Percentiles rank a stretch among this genome's conserved stretches.
phyloP scores from a whole-genome alignment of 257 asterid species.

The Solanum chiquidenum region DNA sequence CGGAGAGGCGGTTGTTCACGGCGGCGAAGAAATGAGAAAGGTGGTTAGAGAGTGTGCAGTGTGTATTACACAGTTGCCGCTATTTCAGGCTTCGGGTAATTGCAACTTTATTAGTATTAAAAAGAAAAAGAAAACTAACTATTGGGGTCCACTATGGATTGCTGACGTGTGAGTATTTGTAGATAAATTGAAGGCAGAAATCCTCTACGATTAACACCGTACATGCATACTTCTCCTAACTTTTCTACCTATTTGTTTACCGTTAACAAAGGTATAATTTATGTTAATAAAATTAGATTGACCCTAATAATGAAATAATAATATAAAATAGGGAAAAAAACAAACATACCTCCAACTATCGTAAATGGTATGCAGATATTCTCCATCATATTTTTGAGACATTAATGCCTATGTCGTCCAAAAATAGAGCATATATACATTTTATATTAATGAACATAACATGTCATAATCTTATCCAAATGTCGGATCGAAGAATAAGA shows the following conservation, averaged over 20 bases:
- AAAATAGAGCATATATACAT: no score
- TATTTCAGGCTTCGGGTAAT: constrained; percentile 28
- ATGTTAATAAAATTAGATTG: not conserved
- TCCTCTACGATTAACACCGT: not conserved
- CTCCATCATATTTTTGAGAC: no score
- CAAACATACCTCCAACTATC: no score
- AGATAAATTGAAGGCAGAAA: not conserved
- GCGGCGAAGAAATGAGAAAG: constrained; percentile 7
- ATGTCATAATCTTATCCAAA: no score
- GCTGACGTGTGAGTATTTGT: not conserved
- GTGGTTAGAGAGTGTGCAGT: not conserved
- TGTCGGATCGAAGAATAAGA: no score
- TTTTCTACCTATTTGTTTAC: not conserved
- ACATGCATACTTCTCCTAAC: not conserved
- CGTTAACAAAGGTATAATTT: no score
- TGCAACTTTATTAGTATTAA: not conserved
- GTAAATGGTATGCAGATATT: no score
- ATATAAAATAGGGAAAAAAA: no score
- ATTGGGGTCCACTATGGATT: not conserved
- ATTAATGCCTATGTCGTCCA: no score
- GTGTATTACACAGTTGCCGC: constrained; percentile 43
- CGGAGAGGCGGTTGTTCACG: constrained; percentile 11
- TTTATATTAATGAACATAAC: no score
- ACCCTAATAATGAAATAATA: not conserved
- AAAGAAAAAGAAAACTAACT: not conserved